Base-by-base conservation (phyloP, 805 yeast species). In the Kodamaea neixiangensis region DNA sequence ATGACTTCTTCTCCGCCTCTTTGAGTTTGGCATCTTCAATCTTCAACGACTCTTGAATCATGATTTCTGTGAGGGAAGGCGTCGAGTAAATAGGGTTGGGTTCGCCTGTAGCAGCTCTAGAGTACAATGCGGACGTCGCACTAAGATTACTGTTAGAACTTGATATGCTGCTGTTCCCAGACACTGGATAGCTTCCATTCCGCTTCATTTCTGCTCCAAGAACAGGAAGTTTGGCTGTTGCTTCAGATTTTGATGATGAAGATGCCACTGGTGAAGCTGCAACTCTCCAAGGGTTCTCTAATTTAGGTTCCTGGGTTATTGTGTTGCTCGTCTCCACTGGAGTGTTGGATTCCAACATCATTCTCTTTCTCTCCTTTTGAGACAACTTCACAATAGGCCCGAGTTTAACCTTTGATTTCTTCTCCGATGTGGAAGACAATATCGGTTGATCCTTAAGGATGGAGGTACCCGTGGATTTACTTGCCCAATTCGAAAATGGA, bases 291-390 rank as follows among this genome's bases (percentile, higher is more conserved):
- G 49, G 49, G 25, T 46, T 46, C 17, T 21, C 44, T 7, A 21
- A 7, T 18, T 17, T 37, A 19, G 21, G 17, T 18, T 14, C 21
- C 13, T 45, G 35, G 2, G 22, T 7, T 35, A 18, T 13, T n/a
- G n/a, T 18, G 44, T 29, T 47, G 33, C 39, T n/a, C 3, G 44
- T 15, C n/a, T 22, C 46, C 14, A 11, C 19, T 25, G 31, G 31
- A 11, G 34, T 3, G 20, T 13, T 38, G 31, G 44, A 10, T 7
- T 47, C 46, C 22, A 33, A n/a, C 47, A 48, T 71, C 55, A 73
- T 56, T 51, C 70, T 75, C 60, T 78, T 80, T 38, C 88, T 64
- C 55, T 83, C 87, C 58, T 81, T 81, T 55, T 85, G 89, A 0
- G 89, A 83, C 13, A 80, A 58, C 53, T 78, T 77, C 29, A 67